phyloP scores from a whole-genome alignment of 2,329 filamentous ascomycete genomes.

The Eurotiales sp. region DNA sequence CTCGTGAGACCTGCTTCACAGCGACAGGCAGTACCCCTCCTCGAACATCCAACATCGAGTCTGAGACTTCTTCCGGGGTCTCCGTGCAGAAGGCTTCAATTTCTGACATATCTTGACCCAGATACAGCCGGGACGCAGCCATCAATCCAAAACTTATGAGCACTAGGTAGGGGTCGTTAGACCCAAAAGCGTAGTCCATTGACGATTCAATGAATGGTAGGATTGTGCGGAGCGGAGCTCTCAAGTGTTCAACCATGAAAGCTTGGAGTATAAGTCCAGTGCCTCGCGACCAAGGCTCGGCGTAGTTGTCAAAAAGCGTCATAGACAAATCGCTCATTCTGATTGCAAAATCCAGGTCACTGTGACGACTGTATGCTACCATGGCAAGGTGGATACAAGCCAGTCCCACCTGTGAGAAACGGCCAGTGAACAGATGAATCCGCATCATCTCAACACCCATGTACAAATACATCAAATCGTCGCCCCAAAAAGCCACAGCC shows the following conservation, averaged over 20 bases:
- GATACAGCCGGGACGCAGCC: conserved; percentile 54
- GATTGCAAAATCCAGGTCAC: conserved; percentile 52
- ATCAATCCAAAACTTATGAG: conserved; percentile 58
- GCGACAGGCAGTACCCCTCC: conserved; percentile 56
- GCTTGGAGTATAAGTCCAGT: conserved; percentile 55
- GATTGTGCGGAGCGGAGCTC: conserved; percentile 49
- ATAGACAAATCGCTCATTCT: conserved; percentile 53
- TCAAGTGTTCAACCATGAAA: conserved; percentile 61
- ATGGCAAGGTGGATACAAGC: conserved; percentile 57
- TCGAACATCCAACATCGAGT: conserved; percentile 55
- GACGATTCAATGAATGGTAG: conserved; percentile 52
- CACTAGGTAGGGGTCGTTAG: conserved; percentile 57
- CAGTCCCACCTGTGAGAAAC: conserved; percentile 56
- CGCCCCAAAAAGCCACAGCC: conserved; percentile 58
- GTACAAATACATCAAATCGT: conserved; percentile 58
- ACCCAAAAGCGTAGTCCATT: conserved; percentile 53
- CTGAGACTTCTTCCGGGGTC: conserved; percentile 53
- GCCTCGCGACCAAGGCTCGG: conserved; percentile 53
- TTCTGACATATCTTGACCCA: conserved; percentile 56
- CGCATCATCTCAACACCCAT: conserved; percentile 56
- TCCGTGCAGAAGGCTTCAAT: conserved; percentile 57
- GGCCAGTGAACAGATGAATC: conserved; percentile 52
- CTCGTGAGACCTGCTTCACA: conserved; percentile 54
- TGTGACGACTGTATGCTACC: conserved; percentile 55
- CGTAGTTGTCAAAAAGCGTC: conserved; percentile 49